These are phyloP conservation scores for Crassisporium funariophilum DNA, from an alignment of 768 basidiomycete genomes.

Conservation along the genomic window DNA sequence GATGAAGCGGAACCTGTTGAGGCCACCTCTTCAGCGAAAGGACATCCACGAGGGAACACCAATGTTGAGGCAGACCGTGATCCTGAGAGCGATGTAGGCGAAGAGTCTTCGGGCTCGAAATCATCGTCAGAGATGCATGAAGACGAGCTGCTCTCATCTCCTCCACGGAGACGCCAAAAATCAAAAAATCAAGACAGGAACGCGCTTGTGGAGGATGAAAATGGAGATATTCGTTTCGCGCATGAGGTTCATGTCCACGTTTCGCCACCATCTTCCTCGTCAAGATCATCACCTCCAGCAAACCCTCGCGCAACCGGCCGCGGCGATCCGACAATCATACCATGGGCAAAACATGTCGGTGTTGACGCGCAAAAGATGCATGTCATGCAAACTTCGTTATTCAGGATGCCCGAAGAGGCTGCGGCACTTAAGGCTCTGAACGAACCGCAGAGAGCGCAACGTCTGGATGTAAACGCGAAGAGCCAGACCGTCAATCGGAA, in stretches of 20 bases:
- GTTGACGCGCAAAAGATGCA: constrained; percentile 89
- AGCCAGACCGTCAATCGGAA: constrained; percentile 55
- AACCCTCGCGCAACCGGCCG: constrained; percentile 26
- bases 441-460: constrained; percentile 35
- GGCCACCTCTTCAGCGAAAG: constrained; percentile 13
- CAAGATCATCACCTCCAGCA: constrained; percentile 36
- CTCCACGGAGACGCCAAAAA: constrained; percentile 20
- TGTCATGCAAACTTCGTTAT: constrained; percentile 91
- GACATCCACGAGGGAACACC: not conserved
- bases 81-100: constrained; percentile 28
- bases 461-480: constrained; percentile 36
- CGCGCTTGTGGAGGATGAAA: constrained; percentile 56
- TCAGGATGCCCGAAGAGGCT: constrained; percentile 75
- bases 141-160: constrained; percentile 42
- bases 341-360: constrained; percentile 74
- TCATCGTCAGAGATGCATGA: constrained; percentile 53
- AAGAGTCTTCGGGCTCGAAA: constrained; percentile 35
- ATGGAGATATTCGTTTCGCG: constrained; percentile 49
- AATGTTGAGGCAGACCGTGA: not conserved
- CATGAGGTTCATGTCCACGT: constrained; percentile 44
- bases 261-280: constrained; percentile 33
- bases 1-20: constrained; percentile 32
- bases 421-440: constrained; percentile 61
- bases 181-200: constrained; percentile 34
- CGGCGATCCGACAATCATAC: constrained; percentile 54